A percentile compares a stretch with the other conserved stretches of the same genome.
Conservation (phyloP, 108 stramenopile species). For the Skeletonema marinoi region DNA sequence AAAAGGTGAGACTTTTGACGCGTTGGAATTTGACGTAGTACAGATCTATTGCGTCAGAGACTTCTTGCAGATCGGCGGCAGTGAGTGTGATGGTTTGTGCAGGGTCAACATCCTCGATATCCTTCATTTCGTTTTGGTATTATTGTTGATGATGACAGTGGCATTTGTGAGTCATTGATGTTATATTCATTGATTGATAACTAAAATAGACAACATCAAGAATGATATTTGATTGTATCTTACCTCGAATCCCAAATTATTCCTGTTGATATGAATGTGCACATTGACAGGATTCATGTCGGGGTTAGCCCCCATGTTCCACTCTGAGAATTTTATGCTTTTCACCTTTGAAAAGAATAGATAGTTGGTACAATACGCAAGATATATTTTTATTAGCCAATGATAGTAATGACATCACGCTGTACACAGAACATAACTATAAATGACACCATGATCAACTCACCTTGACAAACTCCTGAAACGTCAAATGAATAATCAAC, state of each 20-base stretch:
- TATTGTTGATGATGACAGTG: background rate
- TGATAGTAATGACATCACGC: background rate
- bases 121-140: conserved; percentile 19
- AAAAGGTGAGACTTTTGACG: conserved; percentile 78
- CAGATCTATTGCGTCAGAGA: conserved; percentile 54
- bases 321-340: conserved; percentile 81
- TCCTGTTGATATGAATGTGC: conserved; percentile 78
- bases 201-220: background rate
- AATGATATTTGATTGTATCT: background rate
- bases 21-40: conserved; percentile 88
- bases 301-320: conserved; percentile 73
- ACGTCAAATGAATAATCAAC: conserved; percentile 80
- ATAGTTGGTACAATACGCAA: background rate
- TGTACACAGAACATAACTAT: background rate
- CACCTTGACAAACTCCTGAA: conserved; percentile 86
- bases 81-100: conserved; percentile 75
- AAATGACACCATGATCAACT: conserved; percentile 1
- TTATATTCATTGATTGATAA: background rate
- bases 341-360: conserved; percentile 50
- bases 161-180: background rate
- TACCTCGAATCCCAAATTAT: conserved; percentile 83
- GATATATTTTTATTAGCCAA: background rate
- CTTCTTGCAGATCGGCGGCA: conserved; percentile 69
- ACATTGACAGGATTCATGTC: conserved; percentile 72
- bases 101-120: conserved; percentile 88